A percentile compares a stretch with the other conserved stretches of the same genome.
Conservation (phyloP, 2,329 filamentous ascomycete species). For the Sclerotinia nivalis region DNA sequence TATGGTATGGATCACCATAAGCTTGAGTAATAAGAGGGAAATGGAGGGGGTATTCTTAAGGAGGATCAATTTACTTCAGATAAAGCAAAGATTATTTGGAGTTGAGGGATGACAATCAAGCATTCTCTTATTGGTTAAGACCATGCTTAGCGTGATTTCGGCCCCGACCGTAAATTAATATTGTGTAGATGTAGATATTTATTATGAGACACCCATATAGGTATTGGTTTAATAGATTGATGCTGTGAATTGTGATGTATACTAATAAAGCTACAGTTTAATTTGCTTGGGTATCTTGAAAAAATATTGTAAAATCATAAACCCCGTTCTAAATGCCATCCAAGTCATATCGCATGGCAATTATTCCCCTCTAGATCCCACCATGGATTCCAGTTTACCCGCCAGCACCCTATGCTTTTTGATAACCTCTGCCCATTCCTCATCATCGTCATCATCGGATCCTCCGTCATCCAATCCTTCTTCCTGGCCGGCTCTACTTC, state of each 20-base stretch:
- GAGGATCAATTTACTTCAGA: not conserved
- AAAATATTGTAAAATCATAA: constrained; percentile 2
- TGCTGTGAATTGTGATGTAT: not conserved
- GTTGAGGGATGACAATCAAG: constrained; percentile 21
- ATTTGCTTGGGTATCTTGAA: constrained; percentile 14
- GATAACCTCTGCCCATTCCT: constrained; percentile 86
- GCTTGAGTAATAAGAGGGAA: not conserved
- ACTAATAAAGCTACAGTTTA: not conserved
- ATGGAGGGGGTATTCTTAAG: not conserved
- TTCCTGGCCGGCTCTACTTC: constrained; percentile 41
- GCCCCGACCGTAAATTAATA: not conserved
- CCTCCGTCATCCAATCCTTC: constrained; percentile 43
- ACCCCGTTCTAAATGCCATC: not conserved
- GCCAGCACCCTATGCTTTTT: constrained; percentile 84
- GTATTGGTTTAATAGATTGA: not conserved
- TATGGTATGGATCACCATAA: not conserved
- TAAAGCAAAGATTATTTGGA: not conserved
- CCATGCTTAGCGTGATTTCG: constrained; percentile 8
- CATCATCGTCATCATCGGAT: constrained; percentile 46
- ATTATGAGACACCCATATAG: not conserved
- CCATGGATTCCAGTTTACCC: constrained; percentile 71
- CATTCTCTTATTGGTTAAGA: constrained; percentile 15
- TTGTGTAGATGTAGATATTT: not conserved
- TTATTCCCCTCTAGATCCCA: constrained; percentile 46
- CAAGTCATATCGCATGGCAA: not conserved